Base-by-base conservation (phyloP, 2,329 filamentous ascomycete species). In the Clathrospora elynae region DNA sequence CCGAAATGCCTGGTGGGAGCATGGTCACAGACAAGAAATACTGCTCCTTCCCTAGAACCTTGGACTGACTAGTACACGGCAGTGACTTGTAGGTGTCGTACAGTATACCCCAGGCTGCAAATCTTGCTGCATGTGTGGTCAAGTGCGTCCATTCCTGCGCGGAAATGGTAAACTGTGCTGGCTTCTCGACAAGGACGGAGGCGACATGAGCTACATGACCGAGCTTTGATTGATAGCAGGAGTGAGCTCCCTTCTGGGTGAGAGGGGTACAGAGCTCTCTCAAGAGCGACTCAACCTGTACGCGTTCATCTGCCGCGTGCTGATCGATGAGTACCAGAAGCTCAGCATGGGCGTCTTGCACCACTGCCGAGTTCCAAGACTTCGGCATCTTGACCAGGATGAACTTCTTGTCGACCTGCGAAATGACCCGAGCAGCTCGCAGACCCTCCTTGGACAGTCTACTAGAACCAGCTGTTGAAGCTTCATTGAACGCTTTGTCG, bases 221-320 rank as follows among this genome's bases (percentile, higher is more conserved):
- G 30, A 64, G 67, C 48, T 52, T 66, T 18, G 67, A 70, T 22
- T 51, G 52, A 32, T 61, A 68, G 6, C 16, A 14, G 20, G 45
- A 33, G 11, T 47, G 36, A 20, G 40, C 20, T 3, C 35, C 9
- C 12, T 37, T 18, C 20, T 61, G 42, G 49, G 59, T 31, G 5
- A 40, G 12, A 19, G 63, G 64, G 5, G 48, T 49, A 55, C 77
- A 83, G 20, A 87, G 70, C 2, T 82, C 76, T 16, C 62, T 49
- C 64, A 95, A 83, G 1, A 99, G 75, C 0, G 69, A 65, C 64
- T 99, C 93, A 1, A 97, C 80, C 1, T 85, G 84, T 50, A 87
- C 84, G 31, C 93, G 81, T 72, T 99, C 93, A 64, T 96, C 92
- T 3, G 91, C 93, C 1, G 93, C 93, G 64, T 99, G 93, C 62